These are phyloP conservation scores for Alternaria solani DNA, from an alignment of 2,329 filamentous ascomycete species.

Conservation along the genomic window DNA sequence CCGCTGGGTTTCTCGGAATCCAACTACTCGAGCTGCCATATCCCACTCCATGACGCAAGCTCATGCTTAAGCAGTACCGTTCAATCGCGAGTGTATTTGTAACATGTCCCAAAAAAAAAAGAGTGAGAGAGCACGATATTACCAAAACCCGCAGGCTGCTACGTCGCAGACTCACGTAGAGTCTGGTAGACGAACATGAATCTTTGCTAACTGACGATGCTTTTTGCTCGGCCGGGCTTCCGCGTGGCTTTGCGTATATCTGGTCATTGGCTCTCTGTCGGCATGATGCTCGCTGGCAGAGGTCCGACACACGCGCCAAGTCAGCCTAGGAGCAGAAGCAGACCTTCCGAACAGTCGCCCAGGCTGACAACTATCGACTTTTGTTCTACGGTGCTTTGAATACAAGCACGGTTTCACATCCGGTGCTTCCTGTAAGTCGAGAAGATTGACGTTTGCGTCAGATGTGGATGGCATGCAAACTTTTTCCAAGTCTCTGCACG, in stretches of 20 bases:
- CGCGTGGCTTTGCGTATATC: conserved; percentile 5
- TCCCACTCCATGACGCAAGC: background rate
- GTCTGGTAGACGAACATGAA: background rate
- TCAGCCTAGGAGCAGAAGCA: conserved; percentile 6
- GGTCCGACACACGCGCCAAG: conserved; percentile 1
- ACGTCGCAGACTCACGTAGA: background rate
- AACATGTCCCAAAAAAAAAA: background rate
- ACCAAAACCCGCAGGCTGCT: background rate
- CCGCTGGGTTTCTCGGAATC: conserved; percentile 40
- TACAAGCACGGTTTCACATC: conserved; percentile 1
- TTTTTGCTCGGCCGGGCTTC: conserved; percentile 15
- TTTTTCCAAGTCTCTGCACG: background rate
- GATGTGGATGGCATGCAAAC: conserved; percentile 7
- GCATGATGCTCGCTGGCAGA: conserved; percentile 2
- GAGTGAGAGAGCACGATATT: background rate
- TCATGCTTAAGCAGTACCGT: background rate
- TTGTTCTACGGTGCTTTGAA: conserved; percentile 8
- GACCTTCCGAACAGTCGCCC: background rate
- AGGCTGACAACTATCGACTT: conserved; percentile 4
- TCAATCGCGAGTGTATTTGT: background rate
- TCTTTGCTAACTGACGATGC: conserved; percentile 4
- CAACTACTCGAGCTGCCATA: conserved; percentile 19
- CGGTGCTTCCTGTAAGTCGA: conserved; percentile 1
- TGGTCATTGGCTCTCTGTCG: conserved; percentile 5
- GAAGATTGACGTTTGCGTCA: conserved; percentile 4